Evolutionary conservation across 1,284 basidiomycete genomes (phyloP).

Genomic region (Microbotryum intermedium): DNA sequence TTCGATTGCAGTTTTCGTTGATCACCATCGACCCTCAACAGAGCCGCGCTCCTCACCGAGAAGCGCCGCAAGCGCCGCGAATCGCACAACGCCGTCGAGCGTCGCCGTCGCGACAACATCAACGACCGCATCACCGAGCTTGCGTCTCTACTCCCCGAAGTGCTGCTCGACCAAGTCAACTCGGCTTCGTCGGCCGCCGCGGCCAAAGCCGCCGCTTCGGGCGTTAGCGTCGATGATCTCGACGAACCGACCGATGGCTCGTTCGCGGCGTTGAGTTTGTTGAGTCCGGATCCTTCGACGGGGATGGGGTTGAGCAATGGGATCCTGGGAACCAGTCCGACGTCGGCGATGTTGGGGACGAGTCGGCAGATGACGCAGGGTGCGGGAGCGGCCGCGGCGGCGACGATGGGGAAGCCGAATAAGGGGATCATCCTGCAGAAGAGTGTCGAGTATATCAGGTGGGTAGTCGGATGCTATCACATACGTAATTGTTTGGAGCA

Average conservation of each 20-base stretch:
- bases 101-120: slow-evolving; percentile 77
- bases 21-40: not conserved
- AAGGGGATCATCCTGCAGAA: slow-evolving; percentile 82
- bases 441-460: slow-evolving; percentile 78
- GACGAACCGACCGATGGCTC: not conserved
- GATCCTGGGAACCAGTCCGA: slow-evolving; percentile 7
- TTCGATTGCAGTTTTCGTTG: not conserved
- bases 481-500: not conserved
- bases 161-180: slow-evolving; percentile 35
- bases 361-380: not conserved
- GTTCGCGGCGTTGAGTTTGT: slow-evolving; percentile 9
- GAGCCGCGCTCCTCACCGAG: slow-evolving; percentile 42
- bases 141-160: slow-evolving; percentile 72
- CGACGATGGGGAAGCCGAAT: slow-evolving; percentile 59
- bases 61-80: slow-evolving; percentile 68
- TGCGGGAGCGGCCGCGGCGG: not conserved
- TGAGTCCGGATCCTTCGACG: slow-evolving; percentile 4
- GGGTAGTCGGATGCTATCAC: slow-evolving; percentile 28
- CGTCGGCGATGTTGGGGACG: not conserved
- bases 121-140: slow-evolving; percentile 88
- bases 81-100: slow-evolving; percentile 83
- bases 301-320: not conserved
- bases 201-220: not conserved
- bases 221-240: not conserved
- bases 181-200: not conserved